A percentile compares a stretch with the other conserved stretches of the same genome.
These are phyloP conservation scores for Plectosphaerella cucumerina DNA, from an alignment of 2,329 filamentous ascomycete genomes.

Conservation along the genomic window DNA sequence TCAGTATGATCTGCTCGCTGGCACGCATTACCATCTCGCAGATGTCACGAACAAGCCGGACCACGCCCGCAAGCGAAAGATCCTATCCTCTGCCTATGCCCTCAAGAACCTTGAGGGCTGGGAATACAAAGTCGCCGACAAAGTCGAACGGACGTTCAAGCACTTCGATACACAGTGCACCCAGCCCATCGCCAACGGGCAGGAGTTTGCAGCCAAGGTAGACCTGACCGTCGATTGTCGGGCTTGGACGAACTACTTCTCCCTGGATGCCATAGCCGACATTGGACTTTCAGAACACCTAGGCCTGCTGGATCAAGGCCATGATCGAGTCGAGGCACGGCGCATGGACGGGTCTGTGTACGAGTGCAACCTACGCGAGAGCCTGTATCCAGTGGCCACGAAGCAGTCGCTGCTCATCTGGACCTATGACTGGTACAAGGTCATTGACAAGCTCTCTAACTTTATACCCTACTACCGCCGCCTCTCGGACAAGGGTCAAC, in stretches of 20 bases:
- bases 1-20: constrained; percentile 39
- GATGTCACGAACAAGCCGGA: constrained; percentile 48
- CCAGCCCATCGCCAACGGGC: constrained; percentile 24
- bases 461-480: constrained; percentile 38
- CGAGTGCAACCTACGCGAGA: constrained; percentile 42
- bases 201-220: constrained; percentile 18
- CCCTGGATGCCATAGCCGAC: constrained; percentile 51
- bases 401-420: constrained; percentile 47
- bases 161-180: constrained; percentile 39
- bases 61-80: constrained; percentile 46
- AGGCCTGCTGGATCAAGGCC: constrained; percentile 45
- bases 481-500: constrained; percentile 32
- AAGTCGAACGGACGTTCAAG: constrained; percentile 36
- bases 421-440: constrained; percentile 45
- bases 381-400: constrained; percentile 44
- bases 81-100: constrained; percentile 46
- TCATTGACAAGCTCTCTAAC: constrained; percentile 41
- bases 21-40: constrained; percentile 46
- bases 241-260: constrained; percentile 51
- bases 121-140: constrained; percentile 52
- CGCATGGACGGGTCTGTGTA: constrained; percentile 40
- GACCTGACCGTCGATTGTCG: constrained; percentile 47
- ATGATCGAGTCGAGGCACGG: constrained; percentile 38
- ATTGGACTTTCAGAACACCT: constrained; percentile 49
- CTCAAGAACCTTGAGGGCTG: constrained; percentile 49